Conservation (phyloP, 345 rosid species). For the Citrus medica region DNA sequence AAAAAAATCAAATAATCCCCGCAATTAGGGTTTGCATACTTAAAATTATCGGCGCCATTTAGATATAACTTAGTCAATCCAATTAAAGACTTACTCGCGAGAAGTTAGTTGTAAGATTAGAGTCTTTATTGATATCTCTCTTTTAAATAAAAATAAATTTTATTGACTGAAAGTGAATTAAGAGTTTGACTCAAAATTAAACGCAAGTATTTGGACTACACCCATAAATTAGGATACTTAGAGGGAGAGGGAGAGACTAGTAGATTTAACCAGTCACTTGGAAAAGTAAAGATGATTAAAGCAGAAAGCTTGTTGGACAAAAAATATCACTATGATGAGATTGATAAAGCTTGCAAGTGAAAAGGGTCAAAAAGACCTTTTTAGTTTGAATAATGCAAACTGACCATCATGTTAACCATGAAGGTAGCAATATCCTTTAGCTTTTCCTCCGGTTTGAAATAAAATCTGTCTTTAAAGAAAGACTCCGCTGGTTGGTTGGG, state of each 20-base stretch:
- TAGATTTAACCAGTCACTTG: background rate
- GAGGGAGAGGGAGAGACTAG: background rate
- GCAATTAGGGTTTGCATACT: background rate
- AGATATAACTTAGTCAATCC: too few species aligned
- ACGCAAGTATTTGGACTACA: too few species aligned
- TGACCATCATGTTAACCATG: constrained; percentile 1
- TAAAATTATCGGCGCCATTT: background rate
- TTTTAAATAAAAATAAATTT: too few species aligned
- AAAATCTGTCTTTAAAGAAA: constrained; percentile 10
- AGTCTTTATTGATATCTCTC: too few species aligned
- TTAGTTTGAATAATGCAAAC: constrained; percentile 13
- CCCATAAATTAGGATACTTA: background rate
- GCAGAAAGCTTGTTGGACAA: background rate
- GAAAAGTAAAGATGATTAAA: background rate
- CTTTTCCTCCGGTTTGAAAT: constrained; percentile 25
- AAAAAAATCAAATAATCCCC: background rate
- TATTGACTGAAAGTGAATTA: too few species aligned
- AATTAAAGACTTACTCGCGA: too few species aligned
- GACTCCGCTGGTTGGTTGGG: background rate
- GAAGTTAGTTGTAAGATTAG: too few species aligned
- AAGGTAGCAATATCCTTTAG: background rate
- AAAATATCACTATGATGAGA: background rate
- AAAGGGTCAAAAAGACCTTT: constrained; percentile 25
- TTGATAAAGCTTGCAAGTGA: constrained; percentile 12
- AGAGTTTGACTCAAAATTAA: too few species aligned